Base-by-base conservation (phyloP, 169 alveolate genomes). In the Babesia caballi region DNA sequence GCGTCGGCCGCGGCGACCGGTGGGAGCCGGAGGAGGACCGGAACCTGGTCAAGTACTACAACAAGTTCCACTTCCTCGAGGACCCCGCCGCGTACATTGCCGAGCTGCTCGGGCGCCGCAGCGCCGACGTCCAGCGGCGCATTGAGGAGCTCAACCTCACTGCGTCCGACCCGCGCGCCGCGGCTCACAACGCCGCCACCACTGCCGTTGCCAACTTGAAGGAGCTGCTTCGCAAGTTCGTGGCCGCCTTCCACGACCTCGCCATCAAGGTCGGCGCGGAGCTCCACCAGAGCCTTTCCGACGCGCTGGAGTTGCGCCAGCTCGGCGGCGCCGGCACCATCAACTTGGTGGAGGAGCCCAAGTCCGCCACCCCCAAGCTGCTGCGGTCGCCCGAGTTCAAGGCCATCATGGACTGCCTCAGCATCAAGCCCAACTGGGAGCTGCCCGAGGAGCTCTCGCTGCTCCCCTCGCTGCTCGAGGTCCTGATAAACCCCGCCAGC, bases 11-110 rank as follows among this genome's bases (percentile, higher is more conserved):
- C 25, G 36, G 58, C 38, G 44, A 38, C 41, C 28, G 32, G 25
- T 71, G 82, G 82, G 66, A 42, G 15, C 61, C 74, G 23, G 73
- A 56, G 36, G 82, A 71, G 36, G 82, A 71, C 40, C 53, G 63
- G 2, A 35, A 68, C 11, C 74, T 71, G 38, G 14, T 71, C 21
- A 35, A 71, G 59, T 71, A 71, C 51, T 21, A 56, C 66, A 49
- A 56, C 30, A 61, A 71, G 27, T 71, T 71, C 51, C 40, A 17
- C n/a, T 71, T 49, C 38, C 44, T 71, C 6, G 75, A 33, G 14
- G 82, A 71, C 30, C 82, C 82, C 3, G 30, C 35, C 11, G 40
- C 56, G 15, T 71, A 58, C 57, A 71, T 71, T 35, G 73, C 82
- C n/a, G 82, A 71, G 33, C 65, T 71, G 38, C 65, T 71, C 21